Base-by-base conservation (phyloP, 805 yeast genomes). In the Hanseniaspora vineae region DNA sequence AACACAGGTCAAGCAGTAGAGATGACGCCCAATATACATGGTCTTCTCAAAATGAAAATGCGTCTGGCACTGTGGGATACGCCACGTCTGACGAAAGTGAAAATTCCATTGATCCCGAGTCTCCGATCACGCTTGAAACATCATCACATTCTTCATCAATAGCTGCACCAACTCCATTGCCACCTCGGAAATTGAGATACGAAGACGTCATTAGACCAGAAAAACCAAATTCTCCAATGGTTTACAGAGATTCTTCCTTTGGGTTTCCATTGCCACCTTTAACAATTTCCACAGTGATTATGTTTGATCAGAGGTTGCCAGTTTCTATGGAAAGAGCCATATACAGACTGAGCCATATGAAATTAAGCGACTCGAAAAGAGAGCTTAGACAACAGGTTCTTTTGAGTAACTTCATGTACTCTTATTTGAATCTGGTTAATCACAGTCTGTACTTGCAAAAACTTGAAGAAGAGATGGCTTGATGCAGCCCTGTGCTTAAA, bases 271-370 rank as follows among this genome's bases (percentile, higher is more conserved):
- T 84, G 47, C 95, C 95, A 1, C 87, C 88, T 35, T 75, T 86
- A 15, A 80, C 90, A 0, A 74, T 73, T 31, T 81, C 90, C 1
- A 84, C 92, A 0, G 68, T 84, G 37, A 75, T 83, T 17, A 84
- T 84, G 95, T 69, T 84, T 50, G 90, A 84, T 59, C 80, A 82
- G 57, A 71, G 98, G 52, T 84, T 85, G 62, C 97, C 97, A 0
- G 80, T 92, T 43, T 96, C 90, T 63, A 95, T 92, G 42, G 98
- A 92, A 64, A 73, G 98, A 39, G 98, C 98, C 0, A 84, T 92
- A 46, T 92, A 92, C 64, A 70, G 98, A 49, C 70, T 92, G 48
- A 84, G 96, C 46, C 98, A 92, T 65, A 68, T 92, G 61, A 92
- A 92, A 63, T 71, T 92, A 53, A 96, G 97, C 23, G 95, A 92